These are phyloP conservation scores for Cenchrus fungigraminus DNA, from an alignment of 176 grass and related monocot species.

Conservation along the genomic window DNA sequence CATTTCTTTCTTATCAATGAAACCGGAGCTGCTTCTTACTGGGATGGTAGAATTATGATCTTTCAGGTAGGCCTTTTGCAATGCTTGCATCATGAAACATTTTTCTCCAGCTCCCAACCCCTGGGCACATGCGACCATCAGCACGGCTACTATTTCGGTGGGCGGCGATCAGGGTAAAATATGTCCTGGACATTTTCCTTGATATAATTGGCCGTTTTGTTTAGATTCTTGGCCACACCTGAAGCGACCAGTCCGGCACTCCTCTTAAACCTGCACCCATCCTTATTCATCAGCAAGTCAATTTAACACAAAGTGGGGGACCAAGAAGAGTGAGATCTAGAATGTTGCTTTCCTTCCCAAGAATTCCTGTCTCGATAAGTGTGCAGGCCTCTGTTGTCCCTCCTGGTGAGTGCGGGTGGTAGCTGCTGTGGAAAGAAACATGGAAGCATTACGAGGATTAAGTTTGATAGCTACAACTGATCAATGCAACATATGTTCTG, in stretches of 20 bases:
- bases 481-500: neutral
- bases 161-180: constrained; percentile 69
- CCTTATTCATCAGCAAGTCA: constrained; percentile 33
- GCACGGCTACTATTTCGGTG: constrained; percentile 58
- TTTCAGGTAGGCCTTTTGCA: constrained; percentile 8
- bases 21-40: neutral
- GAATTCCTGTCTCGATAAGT: constrained; percentile 58
- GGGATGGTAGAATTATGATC: neutral
- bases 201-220: constrained; percentile 64
- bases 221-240: constrained; percentile 74
- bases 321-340: constrained; percentile 1
- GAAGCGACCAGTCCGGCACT: constrained; percentile 86
- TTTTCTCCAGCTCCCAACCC: constrained; percentile 26
- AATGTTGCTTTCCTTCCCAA: constrained; percentile 58
- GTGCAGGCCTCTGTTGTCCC: constrained; percentile 47
- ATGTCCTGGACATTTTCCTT: constrained; percentile 85
- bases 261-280: constrained; percentile 70
- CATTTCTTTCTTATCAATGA: neutral
- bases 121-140: neutral
- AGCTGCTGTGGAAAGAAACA: constrained; percentile 42
- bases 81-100: neutral
- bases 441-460: neutral
- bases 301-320: neutral
- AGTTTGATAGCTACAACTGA: neutral
- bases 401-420: constrained; percentile 27